Base-by-base conservation (phyloP, 2,329 filamentous ascomycete genomes). In the Talaromyces marneffei region DNA sequence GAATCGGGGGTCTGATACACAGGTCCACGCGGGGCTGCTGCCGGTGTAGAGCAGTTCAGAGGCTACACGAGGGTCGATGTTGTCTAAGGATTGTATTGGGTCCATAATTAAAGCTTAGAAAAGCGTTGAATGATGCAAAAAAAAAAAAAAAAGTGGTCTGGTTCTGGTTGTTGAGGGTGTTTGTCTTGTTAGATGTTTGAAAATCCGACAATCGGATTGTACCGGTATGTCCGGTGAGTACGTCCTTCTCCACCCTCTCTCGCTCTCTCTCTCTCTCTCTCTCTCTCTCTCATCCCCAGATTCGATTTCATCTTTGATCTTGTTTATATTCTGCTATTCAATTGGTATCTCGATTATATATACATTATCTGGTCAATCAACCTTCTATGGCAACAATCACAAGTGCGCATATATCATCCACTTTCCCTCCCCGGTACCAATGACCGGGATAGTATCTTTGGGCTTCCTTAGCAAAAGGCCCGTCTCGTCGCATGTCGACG, bases 401-500 rank as follows among this genome's bases (percentile, higher is more conserved):
- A 56, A 99, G 80, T 4, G 91, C 91, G 69, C 91, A 93, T 62
- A 99, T 97, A 74, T 99, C 94, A 72, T 99, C 94, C 20, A 95
- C 85, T 76, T 99, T 99, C 57, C 94, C 94, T 62, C 94, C 94
- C 62, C 86, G 86, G 85, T 91, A 99, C 62, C 87, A 85, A 74
- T 97, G 93, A 39, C 87, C 81, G 0, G 94, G 93, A 68, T 90
- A 96, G 71, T 90, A 87, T 70, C 87, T 90, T 72, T 94, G 91
- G 20, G 97, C 91, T 74, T 97, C 92, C 75, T 91, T 96, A 42
- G 94, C 92, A 75, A 99, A 99, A 0, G 94, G 94, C 0, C 93
- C 92, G 73, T 97, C 90, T 57, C 90, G 79, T 69, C 89, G 91
- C 54, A 82, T 84, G 75, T 96, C 92, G 62, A 90, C 75, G 71